Conservation (phyloP, 306 rosid genomes). For the Ormosia semicastrata region DNA sequence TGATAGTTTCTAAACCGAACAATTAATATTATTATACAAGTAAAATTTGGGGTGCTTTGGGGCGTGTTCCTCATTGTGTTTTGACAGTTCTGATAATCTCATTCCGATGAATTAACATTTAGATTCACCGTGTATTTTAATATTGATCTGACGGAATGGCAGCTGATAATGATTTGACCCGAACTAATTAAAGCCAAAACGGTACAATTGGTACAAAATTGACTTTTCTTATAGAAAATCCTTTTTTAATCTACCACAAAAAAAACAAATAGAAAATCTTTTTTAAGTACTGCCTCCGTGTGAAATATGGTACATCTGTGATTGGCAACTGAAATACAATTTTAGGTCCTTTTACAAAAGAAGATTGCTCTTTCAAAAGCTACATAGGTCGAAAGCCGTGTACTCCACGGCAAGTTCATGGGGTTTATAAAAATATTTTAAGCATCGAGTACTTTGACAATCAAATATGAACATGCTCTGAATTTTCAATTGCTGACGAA, state of each 20-base stretch:
- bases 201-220: not conserved
- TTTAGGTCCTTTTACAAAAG: not conserved
- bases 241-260: too few relatives aligned
- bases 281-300: not conserved
- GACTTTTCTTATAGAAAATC: not conserved
- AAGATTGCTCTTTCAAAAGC: not conserved
- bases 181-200: not conserved
- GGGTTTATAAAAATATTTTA: not conserved
- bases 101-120: not conserved
- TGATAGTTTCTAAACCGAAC: not conserved
- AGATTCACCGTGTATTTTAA: too few relatives aligned
- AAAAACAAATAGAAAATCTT: not conserved
- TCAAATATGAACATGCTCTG: conserved; percentile 24
- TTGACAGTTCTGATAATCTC: not conserved
- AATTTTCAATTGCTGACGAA: conserved; percentile 15
- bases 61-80: not conserved
- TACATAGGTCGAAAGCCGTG: conserved; percentile 13
- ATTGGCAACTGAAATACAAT: not conserved
- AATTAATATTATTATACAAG: too few relatives aligned
- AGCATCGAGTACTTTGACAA: conserved; percentile 28
- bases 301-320: not conserved
- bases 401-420: conserved; percentile 34
- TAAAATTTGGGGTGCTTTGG: not conserved
- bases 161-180: not conserved
- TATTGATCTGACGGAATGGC: not conserved